phyloP scores from a whole-genome alignment of 371 early-diverging fungal genomes.

The Chytridium lagenaria region DNA sequence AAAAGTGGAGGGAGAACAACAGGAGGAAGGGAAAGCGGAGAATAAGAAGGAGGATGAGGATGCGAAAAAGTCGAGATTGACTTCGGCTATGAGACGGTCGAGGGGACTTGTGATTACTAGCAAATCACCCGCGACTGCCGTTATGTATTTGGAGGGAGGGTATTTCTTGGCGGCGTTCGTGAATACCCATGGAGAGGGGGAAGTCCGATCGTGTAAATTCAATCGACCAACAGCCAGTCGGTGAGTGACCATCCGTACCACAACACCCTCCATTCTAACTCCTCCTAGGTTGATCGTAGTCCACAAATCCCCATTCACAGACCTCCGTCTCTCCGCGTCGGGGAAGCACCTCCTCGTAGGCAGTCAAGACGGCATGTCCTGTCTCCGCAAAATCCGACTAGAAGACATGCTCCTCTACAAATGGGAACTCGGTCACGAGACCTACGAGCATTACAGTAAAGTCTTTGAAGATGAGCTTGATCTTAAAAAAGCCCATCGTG shows the following conservation, averaged over 20 bases:
- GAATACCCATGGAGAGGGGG: conserved; percentile 51
- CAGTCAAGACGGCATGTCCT: conserved; percentile 49
- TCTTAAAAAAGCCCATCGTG: conserved; percentile 8
- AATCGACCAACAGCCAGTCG: conserved; percentile 42
- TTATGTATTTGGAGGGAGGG: conserved; percentile 53
- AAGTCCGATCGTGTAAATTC: conserved; percentile 51
- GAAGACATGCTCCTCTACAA: conserved; percentile 47
- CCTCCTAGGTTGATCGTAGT: conserved; percentile 45
- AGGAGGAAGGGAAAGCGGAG: conserved; percentile 1
- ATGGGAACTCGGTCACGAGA: conserved; percentile 51
- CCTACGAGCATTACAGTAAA: conserved; percentile 45
- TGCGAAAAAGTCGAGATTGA: conserved; percentile 9
- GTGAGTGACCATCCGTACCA: conserved; percentile 27
- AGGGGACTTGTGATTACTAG: conserved; percentile 45
- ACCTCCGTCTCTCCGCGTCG: conserved; percentile 44
- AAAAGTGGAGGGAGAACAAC: not conserved
- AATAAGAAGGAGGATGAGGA: conserved; percentile 21
- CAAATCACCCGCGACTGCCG: conserved; percentile 41
- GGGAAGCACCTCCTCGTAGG: conserved; percentile 53
- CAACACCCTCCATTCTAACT: not conserved
- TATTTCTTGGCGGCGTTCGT: conserved; percentile 53
- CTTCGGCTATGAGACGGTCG: conserved; percentile 40
- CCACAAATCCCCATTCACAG: conserved; percentile 43
- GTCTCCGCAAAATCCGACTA: conserved; percentile 44
- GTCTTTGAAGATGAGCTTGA: conserved; percentile 35